Evolutionary conservation across 345 rosid genomes (phyloP).

Genomic region (Corchorus olitorius): DNA sequence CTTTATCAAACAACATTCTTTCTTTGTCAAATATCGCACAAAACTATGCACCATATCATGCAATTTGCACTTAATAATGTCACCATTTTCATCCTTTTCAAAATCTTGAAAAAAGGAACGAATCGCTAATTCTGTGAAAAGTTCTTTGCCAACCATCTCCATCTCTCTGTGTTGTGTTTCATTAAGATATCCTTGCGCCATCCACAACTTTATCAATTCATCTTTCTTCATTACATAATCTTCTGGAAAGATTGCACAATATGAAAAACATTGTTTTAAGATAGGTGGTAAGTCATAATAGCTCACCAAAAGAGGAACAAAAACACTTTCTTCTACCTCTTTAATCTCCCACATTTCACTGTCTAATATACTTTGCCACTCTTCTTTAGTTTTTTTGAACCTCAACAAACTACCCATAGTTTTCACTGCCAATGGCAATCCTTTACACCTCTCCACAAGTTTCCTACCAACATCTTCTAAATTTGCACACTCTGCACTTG

Average conservation of each 20-base stretch:
- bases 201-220: constrained; percentile 1
- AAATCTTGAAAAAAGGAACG: constrained; percentile 34
- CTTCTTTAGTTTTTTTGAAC: constrained; percentile 16
- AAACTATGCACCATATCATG: constrained; percentile 31
- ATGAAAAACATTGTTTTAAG: neutral
- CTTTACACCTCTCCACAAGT: constrained; percentile 22
- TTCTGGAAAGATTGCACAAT: neutral
- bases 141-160: constrained; percentile 22
- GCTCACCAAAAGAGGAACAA: constrained; percentile 4
- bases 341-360: constrained; percentile 22
- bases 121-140: constrained; percentile 23
- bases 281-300: neutral
- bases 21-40: constrained; percentile 11
- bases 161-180: neutral
- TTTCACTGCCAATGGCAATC: constrained; percentile 24
- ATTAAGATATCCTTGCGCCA: neutral
- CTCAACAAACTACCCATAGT: constrained; percentile 25
- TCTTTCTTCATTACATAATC: neutral
- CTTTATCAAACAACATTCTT: constrained; percentile 6
- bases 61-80: constrained; percentile 23
- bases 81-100: neutral
- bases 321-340: constrained; percentile 17
- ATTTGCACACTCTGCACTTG: too few relatives aligned
- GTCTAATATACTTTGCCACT: neutral
- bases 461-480: too few relatives aligned